These are phyloP conservation scores for Akanthomyces lecanii DNA, from an alignment of 2,329 filamentous ascomycete species.

Conservation along the genomic window DNA sequence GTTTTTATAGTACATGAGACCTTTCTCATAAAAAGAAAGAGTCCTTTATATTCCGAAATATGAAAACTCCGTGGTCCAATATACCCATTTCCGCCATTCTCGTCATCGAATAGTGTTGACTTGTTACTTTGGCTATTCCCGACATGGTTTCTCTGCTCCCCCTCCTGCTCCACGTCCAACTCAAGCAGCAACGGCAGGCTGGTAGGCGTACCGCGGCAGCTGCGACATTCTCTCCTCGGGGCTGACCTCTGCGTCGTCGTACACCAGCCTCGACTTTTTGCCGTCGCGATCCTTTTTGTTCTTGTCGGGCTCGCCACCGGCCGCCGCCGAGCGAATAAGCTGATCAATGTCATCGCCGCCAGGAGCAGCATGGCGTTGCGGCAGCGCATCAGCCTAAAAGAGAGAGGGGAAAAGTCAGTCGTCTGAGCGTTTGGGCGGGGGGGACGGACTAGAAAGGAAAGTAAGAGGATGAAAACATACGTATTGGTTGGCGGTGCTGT, in stretches of 20 bases:
- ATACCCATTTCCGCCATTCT: neutral
- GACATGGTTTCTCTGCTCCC: neutral
- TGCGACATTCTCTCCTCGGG: conserved; percentile 86
- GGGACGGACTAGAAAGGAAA: neutral
- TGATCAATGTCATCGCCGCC: conserved; percentile 59
- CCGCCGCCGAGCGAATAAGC: conserved; percentile 55
- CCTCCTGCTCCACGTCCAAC: neutral
- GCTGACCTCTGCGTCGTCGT: conserved; percentile 73
- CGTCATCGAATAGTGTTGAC: neutral
- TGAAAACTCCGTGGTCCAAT: conserved; percentile 13
- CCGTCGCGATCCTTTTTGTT: conserved; percentile 69
- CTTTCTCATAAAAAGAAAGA: neutral
- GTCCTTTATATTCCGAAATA: conserved; percentile 1
- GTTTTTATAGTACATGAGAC: conserved; percentile 5
- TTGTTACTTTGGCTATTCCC: neutral
- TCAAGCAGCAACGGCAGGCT: conserved; percentile 24
- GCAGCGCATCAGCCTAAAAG: conserved; percentile 27
- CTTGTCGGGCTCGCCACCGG: conserved; percentile 42
- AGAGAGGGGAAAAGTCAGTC: neutral
- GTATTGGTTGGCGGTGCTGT: neutral
- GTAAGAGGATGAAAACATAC: neutral
- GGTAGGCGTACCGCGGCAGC: conserved; percentile 69
- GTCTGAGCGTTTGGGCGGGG: neutral
- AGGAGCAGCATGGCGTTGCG: conserved; percentile 25
- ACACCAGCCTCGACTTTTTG: conserved; percentile 69